Conservation (phyloP, 306 rosid genomes). For the Leucaena leucocephala region DNA sequence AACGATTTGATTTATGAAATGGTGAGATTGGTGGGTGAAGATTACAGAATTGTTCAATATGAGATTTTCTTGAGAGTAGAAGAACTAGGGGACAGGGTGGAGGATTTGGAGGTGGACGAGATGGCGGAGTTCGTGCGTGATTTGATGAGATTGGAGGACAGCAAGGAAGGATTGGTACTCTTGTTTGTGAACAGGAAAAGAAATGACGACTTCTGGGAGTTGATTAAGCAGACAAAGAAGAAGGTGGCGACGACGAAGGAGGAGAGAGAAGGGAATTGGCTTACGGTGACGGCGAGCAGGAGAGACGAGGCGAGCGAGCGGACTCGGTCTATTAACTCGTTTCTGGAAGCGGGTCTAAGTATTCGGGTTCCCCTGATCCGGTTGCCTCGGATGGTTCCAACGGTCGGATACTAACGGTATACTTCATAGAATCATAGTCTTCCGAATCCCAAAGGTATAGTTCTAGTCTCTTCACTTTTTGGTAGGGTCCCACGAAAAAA, state of each 20-base stretch:
- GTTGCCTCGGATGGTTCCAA: constrained; percentile 43
- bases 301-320: constrained; percentile 39
- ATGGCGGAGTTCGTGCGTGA: constrained; percentile 48
- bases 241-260: constrained; percentile 41
- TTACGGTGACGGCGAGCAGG: constrained; percentile 37
- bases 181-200: constrained; percentile 61
- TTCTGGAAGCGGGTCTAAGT: constrained; percentile 64
- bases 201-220: constrained; percentile 68
- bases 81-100: constrained; percentile 44
- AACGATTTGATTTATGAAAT: constrained; percentile 68
- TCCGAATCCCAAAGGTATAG: background rate
- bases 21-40: constrained; percentile 58
- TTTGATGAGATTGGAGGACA: constrained; percentile 48
- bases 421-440: background rate
- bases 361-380: constrained; percentile 37
- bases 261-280: constrained; percentile 52
- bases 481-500: background rate
- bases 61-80: constrained; percentile 52
- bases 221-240: constrained; percentile 41
- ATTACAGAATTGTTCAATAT: constrained; percentile 62
- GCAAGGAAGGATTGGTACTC: constrained; percentile 47
- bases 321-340: constrained; percentile 62
- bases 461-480: background rate
- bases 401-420: constrained; percentile 37
- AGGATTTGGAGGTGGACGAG: constrained; percentile 49